These are phyloP conservation scores for Herpetomonas samuelpessoai DNA, from an alignment of 208 protist species.

Conservation along the genomic window DNA sequence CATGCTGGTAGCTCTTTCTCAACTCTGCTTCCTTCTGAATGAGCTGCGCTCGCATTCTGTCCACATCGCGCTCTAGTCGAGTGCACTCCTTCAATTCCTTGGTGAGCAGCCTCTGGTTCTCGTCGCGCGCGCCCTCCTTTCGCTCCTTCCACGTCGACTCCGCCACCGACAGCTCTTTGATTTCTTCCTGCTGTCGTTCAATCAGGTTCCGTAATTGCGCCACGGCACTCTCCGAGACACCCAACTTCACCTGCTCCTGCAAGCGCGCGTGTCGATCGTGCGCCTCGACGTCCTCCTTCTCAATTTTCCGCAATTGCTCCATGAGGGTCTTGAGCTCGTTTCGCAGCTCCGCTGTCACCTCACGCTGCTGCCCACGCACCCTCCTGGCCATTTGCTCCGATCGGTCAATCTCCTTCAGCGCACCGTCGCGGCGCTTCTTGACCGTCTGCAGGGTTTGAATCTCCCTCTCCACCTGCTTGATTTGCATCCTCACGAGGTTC, in stretches of 20 bases:
- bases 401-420: constrained; percentile 39
- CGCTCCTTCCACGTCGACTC: constrained; percentile 29
- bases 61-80: constrained; percentile 44
- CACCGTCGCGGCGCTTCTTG: constrained; percentile 48
- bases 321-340: constrained; percentile 36
- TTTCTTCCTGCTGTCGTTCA: constrained; percentile 26
- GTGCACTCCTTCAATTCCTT: constrained; percentile 43
- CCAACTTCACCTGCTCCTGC: constrained; percentile 55
- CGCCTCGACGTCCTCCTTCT: constrained; percentile 51
- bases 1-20: constrained; percentile 33
- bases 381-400: constrained; percentile 32
- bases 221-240: constrained; percentile 52
- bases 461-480: constrained; percentile 48
- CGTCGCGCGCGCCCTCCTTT: constrained; percentile 31
- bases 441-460: constrained; percentile 54
- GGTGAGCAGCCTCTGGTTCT: constrained; percentile 19
- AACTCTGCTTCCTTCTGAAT: constrained; percentile 49
- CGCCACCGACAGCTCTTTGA: constrained; percentile 13
- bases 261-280: constrained; percentile 53
- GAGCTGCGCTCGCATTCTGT: constrained; percentile 41
- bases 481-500: constrained; percentile 41
- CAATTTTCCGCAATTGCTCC: constrained; percentile 40
- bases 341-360: constrained; percentile 39
- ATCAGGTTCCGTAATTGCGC: constrained; percentile 25
- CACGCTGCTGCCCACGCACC: constrained; percentile 44